phyloP scores from a whole-genome alignment of 2,329 filamentous ascomycete genomes.

The Trichoderma hamatum region DNA sequence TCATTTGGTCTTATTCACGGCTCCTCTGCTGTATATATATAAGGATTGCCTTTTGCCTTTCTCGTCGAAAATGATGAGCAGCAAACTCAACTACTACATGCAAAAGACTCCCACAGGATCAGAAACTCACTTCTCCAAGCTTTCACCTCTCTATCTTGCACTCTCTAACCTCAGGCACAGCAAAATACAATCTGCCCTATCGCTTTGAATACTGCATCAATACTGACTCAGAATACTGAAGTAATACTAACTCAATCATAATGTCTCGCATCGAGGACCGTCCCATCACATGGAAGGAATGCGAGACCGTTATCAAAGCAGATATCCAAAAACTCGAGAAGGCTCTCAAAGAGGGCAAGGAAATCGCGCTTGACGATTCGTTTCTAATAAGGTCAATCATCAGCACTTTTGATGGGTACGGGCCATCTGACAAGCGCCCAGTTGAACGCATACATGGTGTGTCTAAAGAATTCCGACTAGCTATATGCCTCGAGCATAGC shows the following conservation, averaged over 20 bases:
- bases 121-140: not conserved
- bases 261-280: not conserved
- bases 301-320: accelerated
- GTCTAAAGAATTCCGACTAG: not conserved
- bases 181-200: not conserved
- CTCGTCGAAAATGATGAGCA: not conserved
- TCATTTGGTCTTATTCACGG: not conserved
- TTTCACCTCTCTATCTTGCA: not conserved
- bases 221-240: not conserved
- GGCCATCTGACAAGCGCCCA: no score
- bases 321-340: not conserved
- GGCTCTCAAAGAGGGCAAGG: not conserved
- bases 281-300: not conserved
- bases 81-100: not conserved
- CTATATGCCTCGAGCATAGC: not conserved
- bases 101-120: not conserved
- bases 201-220: not conserved
- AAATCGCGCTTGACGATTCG: not conserved
- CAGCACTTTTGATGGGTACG: not conserved
- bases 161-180: not conserved
- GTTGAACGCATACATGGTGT: not conserved
- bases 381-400: not conserved
- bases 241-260: not conserved
- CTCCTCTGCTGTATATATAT: not conserved
- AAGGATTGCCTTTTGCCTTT: not conserved